Evolutionary conservation across 2,329 filamentous ascomycete species (phyloP).

Genomic region (Trichoderma simmonsii): DNA sequence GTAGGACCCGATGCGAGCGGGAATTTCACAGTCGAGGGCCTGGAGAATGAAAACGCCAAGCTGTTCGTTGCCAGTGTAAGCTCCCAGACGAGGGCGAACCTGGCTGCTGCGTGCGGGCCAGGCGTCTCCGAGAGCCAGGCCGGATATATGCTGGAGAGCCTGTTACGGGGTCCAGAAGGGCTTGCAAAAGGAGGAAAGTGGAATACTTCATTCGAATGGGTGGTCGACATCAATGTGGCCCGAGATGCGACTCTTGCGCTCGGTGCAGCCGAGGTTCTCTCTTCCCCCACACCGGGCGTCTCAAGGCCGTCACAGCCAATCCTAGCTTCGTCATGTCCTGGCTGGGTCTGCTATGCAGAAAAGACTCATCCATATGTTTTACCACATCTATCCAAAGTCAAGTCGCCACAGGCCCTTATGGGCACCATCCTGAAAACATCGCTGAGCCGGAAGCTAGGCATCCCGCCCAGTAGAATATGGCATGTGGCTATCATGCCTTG

Average conservation of each 20-base stretch:
- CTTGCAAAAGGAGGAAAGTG: conserved; percentile 67
- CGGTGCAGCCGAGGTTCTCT: conserved; percentile 67
- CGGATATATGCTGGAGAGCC: conserved; percentile 76
- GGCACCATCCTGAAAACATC: conserved; percentile 88
- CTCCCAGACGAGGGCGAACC: conserved; percentile 82
- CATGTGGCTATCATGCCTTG: conserved; percentile 96
- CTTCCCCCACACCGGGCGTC: conserved; percentile 24
- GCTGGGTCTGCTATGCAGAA: conserved; percentile 98
- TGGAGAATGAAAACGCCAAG: conserved; percentile 61
- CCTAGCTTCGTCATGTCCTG: conserved; percentile 86
- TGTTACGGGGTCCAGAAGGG: conserved; percentile 67
- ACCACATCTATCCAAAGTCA: conserved; percentile 84
- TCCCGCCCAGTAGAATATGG: conserved; percentile 81
- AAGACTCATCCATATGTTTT: conserved; percentile 95
- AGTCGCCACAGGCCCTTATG: conserved; percentile 89
- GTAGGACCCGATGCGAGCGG: conserved; percentile 33
- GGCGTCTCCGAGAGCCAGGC: conserved; percentile 69
- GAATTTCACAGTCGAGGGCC: conserved; percentile 44
- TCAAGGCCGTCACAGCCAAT: conserved; percentile 51
- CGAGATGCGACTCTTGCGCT: conserved; percentile 80
- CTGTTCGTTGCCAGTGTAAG: conserved; percentile 91
- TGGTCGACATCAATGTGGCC: conserved; percentile 83
- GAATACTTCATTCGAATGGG: conserved; percentile 79
- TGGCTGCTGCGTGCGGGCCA: conserved; percentile 78
- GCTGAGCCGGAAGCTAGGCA: conserved; percentile 67